phyloP scores from a whole-genome alignment of 2,329 filamentous ascomycete species.

The Amphichorda felina region DNA sequence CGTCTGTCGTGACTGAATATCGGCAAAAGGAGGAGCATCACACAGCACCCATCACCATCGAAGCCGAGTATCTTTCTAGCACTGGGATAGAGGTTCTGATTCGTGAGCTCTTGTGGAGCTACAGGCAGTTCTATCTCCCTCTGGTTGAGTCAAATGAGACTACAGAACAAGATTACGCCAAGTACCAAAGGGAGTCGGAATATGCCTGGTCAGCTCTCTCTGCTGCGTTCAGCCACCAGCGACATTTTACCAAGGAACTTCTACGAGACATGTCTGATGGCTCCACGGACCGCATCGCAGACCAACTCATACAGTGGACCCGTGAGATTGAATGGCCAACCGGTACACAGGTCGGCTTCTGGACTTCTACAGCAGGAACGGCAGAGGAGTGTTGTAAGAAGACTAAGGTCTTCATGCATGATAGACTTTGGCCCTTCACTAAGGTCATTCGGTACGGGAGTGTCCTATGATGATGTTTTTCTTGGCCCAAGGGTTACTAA shows the following conservation, averaged over 20 bases:
- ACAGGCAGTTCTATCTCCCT: conserved; percentile 15
- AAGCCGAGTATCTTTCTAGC: conserved; percentile 17
- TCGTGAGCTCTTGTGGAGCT: conserved; percentile 18
- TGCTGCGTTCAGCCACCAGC: conserved; percentile 18
- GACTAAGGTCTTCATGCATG: conserved; percentile 17
- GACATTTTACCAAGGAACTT: conserved; percentile 10
- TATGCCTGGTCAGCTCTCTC: conserved; percentile 28
- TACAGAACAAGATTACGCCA: conserved; percentile 11
- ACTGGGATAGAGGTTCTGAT: conserved; percentile 14
- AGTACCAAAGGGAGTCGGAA: conserved; percentile 14
- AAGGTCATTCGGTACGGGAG: conserved; percentile 20
- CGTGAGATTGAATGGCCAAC: conserved; percentile 17
- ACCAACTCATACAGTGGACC: conserved; percentile 15
- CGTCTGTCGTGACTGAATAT: conserved; percentile 21
- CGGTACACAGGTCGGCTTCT: conserved; percentile 10
- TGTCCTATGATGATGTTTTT: neutral
- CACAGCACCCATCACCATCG: conserved; percentile 14
- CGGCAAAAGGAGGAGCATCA: conserved; percentile 13
- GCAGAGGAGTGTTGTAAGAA: conserved; percentile 16
- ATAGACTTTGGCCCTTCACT: conserved; percentile 21
- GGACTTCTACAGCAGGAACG: conserved; percentile 15
- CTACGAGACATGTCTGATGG: conserved; percentile 14
- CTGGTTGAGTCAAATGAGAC: conserved; percentile 9
- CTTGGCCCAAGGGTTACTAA: neutral
- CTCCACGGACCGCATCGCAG: conserved; percentile 10